Base-by-base conservation (phyloP, 2,329 filamentous ascomycete genomes). In the Curvularia sp. region DNA sequence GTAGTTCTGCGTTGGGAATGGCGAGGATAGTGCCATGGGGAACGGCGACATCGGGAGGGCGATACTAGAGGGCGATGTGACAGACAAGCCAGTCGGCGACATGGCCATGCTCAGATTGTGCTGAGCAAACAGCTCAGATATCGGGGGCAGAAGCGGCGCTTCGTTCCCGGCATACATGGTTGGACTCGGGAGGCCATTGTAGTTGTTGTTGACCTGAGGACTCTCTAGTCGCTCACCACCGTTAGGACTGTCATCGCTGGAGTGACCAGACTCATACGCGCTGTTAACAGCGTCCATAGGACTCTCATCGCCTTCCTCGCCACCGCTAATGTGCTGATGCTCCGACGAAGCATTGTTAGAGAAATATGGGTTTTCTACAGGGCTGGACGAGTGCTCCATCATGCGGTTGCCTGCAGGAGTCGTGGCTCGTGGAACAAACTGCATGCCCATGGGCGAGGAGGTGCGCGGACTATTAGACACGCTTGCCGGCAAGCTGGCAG, bases 401-500 rank as follows among this genome's bases (percentile, higher is more conserved):
- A 75, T 75, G 39, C 70, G 68, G 26, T 66, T 66, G 1, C 71
- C 70, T 2, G 67, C 63, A 15, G 74, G 66, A 53, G 70, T 75
- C n/a, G 65, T 60, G 3, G 65, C 65, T 31, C 73, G 62, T 1
- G 71, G 70, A 3, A 69, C 57, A 38, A 72, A 75, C 42, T 75
- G 74, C 69, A 75, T 72, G 42, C 78, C 50, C 78, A 79, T 72
- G 10, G 74, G 71, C 8, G 70, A 76, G 7, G 74, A 76, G 49
- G 74, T 77, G 28, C 76, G 67, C 7, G 76, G 75, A 43, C 74
- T 78, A 41, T 70, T 73, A 4, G 67, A 63, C 18, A 67, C 68
- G 63, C 85, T 90, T 51, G 82, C 82, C 5, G 93, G 70, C 8
- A 74, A 78, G 67, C 91, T 94, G 0, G 84, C 87, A 68, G 92